These are phyloP conservation scores for Jatropha multifida DNA, from an alignment of 441 rosid genomes.

Conservation along the genomic window DNA sequence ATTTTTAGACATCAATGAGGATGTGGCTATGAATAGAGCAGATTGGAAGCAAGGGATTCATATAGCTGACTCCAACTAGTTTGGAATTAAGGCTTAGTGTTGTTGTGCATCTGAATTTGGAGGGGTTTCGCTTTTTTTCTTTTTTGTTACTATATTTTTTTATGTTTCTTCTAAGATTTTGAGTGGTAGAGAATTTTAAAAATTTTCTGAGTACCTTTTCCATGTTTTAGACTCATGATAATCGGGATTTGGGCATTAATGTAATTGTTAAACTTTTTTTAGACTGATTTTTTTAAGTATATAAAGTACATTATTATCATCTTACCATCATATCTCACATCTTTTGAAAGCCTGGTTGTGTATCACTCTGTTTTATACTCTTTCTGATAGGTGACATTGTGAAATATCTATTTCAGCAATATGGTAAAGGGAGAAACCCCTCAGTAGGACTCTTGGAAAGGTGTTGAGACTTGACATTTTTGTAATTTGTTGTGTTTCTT, in stretches of 20 bases:
- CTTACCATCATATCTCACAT: not conserved
- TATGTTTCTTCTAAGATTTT: no score
- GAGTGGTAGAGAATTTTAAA: no score
- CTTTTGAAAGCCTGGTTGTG: not conserved
- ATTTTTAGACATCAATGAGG: no score
- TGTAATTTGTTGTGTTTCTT: not conserved
- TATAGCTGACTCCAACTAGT: no score
- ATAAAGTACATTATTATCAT: not conserved
- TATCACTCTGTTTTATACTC: constrained; percentile 19
- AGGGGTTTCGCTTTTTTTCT: not conserved
- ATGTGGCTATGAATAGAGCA: no score
- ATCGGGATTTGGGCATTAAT: not conserved
- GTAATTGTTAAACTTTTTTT: not conserved
- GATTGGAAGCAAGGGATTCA: no score
- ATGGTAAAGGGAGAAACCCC: constrained; percentile 71
- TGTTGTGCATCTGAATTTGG: not conserved
- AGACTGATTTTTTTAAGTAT: not conserved
- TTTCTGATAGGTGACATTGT: constrained; percentile 64
- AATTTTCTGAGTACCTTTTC: not conserved
- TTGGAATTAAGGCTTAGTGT: no score
- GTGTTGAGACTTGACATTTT: constrained; percentile 32
- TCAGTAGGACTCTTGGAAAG: constrained; percentile 69
- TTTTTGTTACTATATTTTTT: no score
- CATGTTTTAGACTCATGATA: not conserved
- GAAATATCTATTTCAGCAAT: constrained; percentile 66